Conservation (phyloP, 768 basidiomycete species). For the Tremella yokohamensis region DNA sequence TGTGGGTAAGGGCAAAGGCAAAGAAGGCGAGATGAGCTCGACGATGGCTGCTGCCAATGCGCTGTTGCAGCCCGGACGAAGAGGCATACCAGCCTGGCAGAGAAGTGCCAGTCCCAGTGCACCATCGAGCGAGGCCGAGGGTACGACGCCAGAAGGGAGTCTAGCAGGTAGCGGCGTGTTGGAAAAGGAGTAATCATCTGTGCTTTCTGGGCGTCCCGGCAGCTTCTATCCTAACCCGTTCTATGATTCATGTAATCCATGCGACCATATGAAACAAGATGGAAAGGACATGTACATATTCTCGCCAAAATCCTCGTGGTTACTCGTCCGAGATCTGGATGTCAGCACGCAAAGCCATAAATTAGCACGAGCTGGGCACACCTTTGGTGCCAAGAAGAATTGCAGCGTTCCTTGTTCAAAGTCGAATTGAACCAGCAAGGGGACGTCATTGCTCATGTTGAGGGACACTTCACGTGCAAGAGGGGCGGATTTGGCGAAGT, state of each 20-base stretch:
- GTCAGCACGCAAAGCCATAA: neutral
- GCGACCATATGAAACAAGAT: constrained; percentile 3
- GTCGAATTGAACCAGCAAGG: constrained; percentile 79
- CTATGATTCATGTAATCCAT: too few relatives aligned
- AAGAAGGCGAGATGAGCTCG: neutral
- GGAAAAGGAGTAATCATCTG: too few relatives aligned
- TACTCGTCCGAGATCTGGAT: constrained; percentile 26
- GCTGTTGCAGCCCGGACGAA: constrained; percentile 32
- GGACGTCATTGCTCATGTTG: constrained; percentile 89
- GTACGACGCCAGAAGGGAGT: too few relatives aligned
- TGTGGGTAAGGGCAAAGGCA: neutral
- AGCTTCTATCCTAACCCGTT: too few relatives aligned
- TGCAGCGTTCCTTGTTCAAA: constrained; percentile 84
- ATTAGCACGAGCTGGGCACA: constrained; percentile 19
- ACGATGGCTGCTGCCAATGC: constrained; percentile 43
- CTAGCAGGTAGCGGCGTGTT: too few relatives aligned
- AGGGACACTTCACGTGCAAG: constrained; percentile 71
- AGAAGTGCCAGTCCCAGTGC: constrained; percentile 20
- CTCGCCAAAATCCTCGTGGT: neutral
- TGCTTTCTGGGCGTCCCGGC: too few relatives aligned
- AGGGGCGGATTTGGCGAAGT: constrained; percentile 85
- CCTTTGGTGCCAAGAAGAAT: constrained; percentile 93
- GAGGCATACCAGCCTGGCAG: constrained; percentile 83
- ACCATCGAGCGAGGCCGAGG: too few relatives aligned
- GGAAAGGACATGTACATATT: neutral